These are phyloP conservation scores for Arthrinium puccinioides DNA, from an alignment of 2,329 filamentous ascomycete species.

Conservation along the genomic window DNA sequence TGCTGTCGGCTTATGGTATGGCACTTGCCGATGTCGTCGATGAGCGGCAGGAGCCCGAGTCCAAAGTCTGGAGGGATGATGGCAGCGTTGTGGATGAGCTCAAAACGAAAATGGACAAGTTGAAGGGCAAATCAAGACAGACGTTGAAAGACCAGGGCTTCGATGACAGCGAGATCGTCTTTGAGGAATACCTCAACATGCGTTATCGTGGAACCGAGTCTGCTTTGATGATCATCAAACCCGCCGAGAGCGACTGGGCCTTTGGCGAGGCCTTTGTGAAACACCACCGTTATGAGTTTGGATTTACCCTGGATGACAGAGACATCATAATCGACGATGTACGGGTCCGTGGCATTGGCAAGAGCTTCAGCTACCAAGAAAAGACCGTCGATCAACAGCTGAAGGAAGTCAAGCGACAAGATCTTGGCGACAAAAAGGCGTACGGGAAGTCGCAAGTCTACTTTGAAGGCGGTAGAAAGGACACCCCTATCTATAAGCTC, in stretches of 20 bases:
- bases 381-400: slow-evolving; percentile 82
- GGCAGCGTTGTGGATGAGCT: slow-evolving; percentile 55
- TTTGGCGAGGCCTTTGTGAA: slow-evolving; percentile 79
- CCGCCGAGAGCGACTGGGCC: slow-evolving; percentile 60
- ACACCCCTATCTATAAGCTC: slow-evolving; percentile 79
- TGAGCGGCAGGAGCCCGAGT: slow-evolving; percentile 75
- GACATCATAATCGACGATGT: slow-evolving; percentile 91
- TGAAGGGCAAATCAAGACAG: slow-evolving; percentile 67
- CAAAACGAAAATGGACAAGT: slow-evolving; percentile 65
- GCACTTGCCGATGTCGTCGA: slow-evolving; percentile 89
- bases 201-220: slow-evolving; percentile 86
- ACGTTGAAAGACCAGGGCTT: slow-evolving; percentile 75
- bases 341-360: slow-evolving; percentile 79
- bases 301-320: slow-evolving; percentile 75
- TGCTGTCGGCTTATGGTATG: slow-evolving; percentile 89
- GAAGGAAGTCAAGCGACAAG: slow-evolving; percentile 55
- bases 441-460: slow-evolving; percentile 68
- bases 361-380: slow-evolving; percentile 72
- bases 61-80: slow-evolving; percentile 52
- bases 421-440: slow-evolving; percentile 49
- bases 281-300: slow-evolving; percentile 88
- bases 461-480: slow-evolving; percentile 71
- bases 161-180: slow-evolving; percentile 62
- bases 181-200: slow-evolving; percentile 93
- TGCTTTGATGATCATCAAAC: slow-evolving; percentile 81